Base-by-base conservation (phyloP, 495 filamentous ascomycete genomes). In the Hyaloscypha variabilis region DNA sequence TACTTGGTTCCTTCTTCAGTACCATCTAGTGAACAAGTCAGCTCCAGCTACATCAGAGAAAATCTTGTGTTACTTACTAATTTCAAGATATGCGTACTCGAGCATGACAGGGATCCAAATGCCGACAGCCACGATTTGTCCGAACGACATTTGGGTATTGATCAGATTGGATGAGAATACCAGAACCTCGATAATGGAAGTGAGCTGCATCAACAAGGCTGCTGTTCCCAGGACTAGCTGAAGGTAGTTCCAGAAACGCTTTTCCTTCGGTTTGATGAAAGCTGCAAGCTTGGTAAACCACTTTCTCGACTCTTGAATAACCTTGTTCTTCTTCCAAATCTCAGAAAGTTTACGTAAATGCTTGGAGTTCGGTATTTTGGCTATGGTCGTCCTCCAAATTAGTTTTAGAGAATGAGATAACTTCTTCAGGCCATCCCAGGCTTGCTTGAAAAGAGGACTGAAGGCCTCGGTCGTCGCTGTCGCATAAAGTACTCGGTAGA, bases 101-200 rank as follows among this genome's bases (percentile, higher is more conserved):
- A 65, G 55, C 14, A 65, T 52, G 5, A 65, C 55, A 1, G 63
- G 63, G 24, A 65, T 26, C 63, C 63, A 65, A 19, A 65, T 65
- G 1, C 36, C 63, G 4, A 65, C 34, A 24, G 63, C 54, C 1
- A 65, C 54, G 11, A 65, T 65, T 26, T 65, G 62, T 21, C 63
- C 63, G 26, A 65, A 65, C 5, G 52, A 23, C 63, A 65, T 65
- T 25, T 65, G 17, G 8, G 63, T 65, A 2, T 39, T 17, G 13
- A 65, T 65, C n/a, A 65, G 50, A 59, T 65, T 59, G 1, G 63
- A 6, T 5, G 63, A 58, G 14, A n/a, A 53, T 17, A 2, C 13
- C 10, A 65, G 17, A 14, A 65, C 55, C 19, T 52, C 34, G 23
- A 58, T 53, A 13, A 39, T 51, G 26, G 55, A 59, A 2, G 23